Conservation (phyloP, 306 rosid genomes). For the Dicorynia guianensis region DNA sequence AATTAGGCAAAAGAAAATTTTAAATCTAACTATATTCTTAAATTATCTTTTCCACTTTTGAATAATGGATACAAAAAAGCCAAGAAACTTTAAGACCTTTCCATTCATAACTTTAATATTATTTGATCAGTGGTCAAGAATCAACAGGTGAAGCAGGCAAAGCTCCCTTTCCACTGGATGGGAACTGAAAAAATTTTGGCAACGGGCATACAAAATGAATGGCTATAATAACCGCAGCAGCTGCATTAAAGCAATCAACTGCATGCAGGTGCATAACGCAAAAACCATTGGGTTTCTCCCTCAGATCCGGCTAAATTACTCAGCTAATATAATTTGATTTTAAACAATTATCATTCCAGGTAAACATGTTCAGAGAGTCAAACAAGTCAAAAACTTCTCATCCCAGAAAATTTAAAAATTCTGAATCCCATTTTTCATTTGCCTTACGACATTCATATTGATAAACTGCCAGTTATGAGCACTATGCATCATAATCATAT, state of each 20-base stretch:
- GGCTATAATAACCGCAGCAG: constrained; percentile 10
- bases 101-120: background rate
- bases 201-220: constrained; percentile 8
- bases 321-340: no score
- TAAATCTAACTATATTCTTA: no score
- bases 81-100: background rate
- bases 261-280: constrained; percentile 24
- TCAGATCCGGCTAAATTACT: no score
- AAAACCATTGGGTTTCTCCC: background rate
- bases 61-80: constrained; percentile 5
- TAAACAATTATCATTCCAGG: no score
- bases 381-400: constrained; percentile 19
- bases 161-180: background rate
- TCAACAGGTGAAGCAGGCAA: constrained; percentile 21
- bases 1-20: constrained; percentile 16
- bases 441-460: constrained; percentile 22
- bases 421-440: background rate
- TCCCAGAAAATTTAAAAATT: background rate
- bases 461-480: constrained; percentile 23
- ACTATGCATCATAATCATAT: constrained; percentile 8
- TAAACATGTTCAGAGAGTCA: background rate
- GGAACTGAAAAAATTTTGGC: background rate
- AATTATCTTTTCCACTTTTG: constrained; percentile 1
- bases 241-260: background rate
- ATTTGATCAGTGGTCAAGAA: constrained; percentile 1